Base-by-base conservation (phyloP, 495 filamentous ascomycete genomes). In the Podospora comata region DNA sequence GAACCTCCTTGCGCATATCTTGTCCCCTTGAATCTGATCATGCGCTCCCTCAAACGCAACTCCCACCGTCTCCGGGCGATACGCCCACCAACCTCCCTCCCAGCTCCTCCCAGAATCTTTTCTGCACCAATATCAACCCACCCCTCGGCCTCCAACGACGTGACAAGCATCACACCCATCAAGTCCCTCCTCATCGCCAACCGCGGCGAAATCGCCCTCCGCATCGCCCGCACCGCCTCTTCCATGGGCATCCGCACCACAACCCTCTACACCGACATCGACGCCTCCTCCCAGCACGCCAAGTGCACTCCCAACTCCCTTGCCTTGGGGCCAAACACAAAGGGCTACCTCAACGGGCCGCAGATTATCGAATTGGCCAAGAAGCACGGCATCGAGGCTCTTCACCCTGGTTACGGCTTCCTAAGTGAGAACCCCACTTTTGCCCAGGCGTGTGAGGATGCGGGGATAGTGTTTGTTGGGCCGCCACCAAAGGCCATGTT, bases 361-460 rank as follows among this genome's bases (percentile, higher is more conserved):
- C 88, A 89, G 56, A 98, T 99, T 70, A 95, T 99, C 64, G 84
- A 86, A 60, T 88, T 94, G 60, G 95, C 96, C 11, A 93, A 93
- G 77, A 81, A 88, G 67, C 85, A 92, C 71, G 92, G 92, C 34
- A 97, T 94, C 73, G 85, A 92, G 74, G 92, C 90, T 16, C 89
- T 99, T 70, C 95, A 99, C 79, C 95, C 95, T 0, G 95, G 95
- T 4, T 99, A 99, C 83, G 95, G 95, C 18, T 99, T 98, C 83
- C 84, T 97, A 68, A 96, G 92, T 72, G 95, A 99, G 81, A 99
- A 99, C 76, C 89, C 94, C 2, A 85, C 80, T 6, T 99, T 99
- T 79, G 96, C 96, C 15, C 85, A 87, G 68, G 89, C 92, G 80
- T 97, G 94, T 74, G 90, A 88, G 71, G 91, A 97, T 70, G 93